These are phyloP conservation scores for Aureobasidium uvarum DNA, from an alignment of 2,329 filamentous ascomycete species.

Conservation along the genomic window DNA sequence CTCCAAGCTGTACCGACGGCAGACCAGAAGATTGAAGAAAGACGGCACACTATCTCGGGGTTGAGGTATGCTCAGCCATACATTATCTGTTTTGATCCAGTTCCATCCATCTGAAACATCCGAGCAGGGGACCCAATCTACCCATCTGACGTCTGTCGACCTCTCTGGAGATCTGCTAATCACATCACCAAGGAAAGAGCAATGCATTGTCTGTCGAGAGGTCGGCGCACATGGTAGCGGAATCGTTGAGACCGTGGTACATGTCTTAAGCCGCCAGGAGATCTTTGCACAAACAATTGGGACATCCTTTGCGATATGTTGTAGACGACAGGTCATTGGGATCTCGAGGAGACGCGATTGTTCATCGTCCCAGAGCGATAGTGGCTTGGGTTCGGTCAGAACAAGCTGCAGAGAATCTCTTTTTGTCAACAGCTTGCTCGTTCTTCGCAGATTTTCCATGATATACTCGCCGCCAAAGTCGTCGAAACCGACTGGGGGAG, in stretches of 20 bases:
- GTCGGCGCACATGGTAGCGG: background rate
- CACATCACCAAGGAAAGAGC: background rate
- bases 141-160: background rate
- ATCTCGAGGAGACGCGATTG: background rate
- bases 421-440: background rate
- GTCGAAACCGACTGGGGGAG: background rate
- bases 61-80: constrained; percentile 1
- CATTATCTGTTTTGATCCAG: background rate
- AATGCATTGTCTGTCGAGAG: background rate
- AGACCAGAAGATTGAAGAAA: background rate
- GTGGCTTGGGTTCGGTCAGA: background rate
- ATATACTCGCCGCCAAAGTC: background rate
- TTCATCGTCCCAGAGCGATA: background rate
- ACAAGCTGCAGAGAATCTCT: background rate
- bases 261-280: background rate
- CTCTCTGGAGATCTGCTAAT: background rate
- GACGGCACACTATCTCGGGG: background rate
- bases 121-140: background rate
- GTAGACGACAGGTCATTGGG: background rate
- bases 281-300: background rate
- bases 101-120: too few relatives aligned
- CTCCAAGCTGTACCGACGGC: background rate
- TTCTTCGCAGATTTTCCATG: background rate
- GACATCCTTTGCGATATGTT: background rate
- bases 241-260: background rate